Evolutionary conservation across 805 yeast genomes (phyloP), one percentile per base, ranked within the genome.

Genomic region (Metschnikowia cerradonensis): DNA sequence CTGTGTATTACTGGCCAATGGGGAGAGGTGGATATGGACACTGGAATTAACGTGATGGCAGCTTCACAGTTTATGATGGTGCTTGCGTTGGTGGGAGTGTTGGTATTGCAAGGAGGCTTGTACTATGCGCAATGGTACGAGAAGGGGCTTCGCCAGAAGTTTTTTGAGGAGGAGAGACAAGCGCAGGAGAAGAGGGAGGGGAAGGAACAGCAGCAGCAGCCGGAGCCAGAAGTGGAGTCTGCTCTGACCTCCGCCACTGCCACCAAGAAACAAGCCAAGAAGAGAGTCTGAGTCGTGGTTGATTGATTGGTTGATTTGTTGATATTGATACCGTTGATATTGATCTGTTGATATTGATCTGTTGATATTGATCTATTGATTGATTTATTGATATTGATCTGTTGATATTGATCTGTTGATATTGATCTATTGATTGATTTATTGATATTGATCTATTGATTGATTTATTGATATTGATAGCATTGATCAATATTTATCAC

Each of bases 41-140:
- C 96, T 20, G 98, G 98, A 31, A 70, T 92, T 61, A 89, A 88
- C 57, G 96, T 94, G 37, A 81, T 94, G 62, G 97, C 94, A 38
- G 97, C 98, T 4, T 84, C 94, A 30, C 85, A 86, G 68, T 78
- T 86, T 36, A 84, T 92, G 76, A 76, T 88, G 58, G 81, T 87
- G 7, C 66, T 89, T 48, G 75, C 87, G 15, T 72, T 91, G 47
- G 64, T 81, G 20, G 97, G 97, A 57, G 87, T 90, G n/a, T 70
- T 90, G 40, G 76, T 88, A 8, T 78, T 94, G 59, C 98, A 94
- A 72, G 83, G 81, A 48, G 97, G 97, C 35, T 78, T 92, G 62
- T 89, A 87, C 80, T 92, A 87, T 71, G 96, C 96, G 31, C 81
- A 80, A 60, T 77, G 82, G 79, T 86, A 83, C 50, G 77, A 74